These are phyloP conservation scores for Erythrobasidium hasegawianum DNA, from an alignment of 1,284 basidiomycete genomes.

Conservation along the genomic window DNA sequence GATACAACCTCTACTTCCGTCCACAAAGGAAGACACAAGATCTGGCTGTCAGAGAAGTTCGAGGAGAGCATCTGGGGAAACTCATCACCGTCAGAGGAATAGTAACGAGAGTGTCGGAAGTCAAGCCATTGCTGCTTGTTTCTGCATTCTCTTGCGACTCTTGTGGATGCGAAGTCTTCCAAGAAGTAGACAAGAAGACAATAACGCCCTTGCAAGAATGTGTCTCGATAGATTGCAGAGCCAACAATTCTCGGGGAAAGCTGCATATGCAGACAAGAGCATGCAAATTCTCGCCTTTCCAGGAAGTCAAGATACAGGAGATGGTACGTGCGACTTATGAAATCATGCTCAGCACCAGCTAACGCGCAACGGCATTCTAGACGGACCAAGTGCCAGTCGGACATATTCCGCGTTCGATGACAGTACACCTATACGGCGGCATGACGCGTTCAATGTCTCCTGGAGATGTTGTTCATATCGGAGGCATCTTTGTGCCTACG, in stretches of 20 bases:
- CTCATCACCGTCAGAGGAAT: conserved; percentile 96
- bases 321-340: conserved; percentile 61
- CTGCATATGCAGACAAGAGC: conserved; percentile 97
- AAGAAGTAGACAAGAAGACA: conserved; percentile 89
- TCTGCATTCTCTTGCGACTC: conserved; percentile 99
- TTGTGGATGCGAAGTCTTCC: conserved; percentile 97
- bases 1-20: conserved; percentile 94
- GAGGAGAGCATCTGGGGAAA: conserved; percentile 77
- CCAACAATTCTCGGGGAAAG: conserved; percentile 83
- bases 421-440: conserved; percentile 84
- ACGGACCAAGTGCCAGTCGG: conserved; percentile 99
- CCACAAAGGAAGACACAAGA: conserved; percentile 63
- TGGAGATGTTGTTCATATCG: conserved; percentile 89
- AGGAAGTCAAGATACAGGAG: conserved; percentile 98
- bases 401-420: conserved; percentile 98
- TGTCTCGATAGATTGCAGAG: conserved; percentile 73
- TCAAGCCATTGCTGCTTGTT: conserved; percentile 93
- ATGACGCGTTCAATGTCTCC: conserved; percentile 89
- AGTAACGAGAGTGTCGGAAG: conserved; percentile 96
- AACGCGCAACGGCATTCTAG: conserved; percentile 50
- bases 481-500: conserved; percentile 82
- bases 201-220: conserved; percentile 87
- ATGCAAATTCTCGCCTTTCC: conserved; percentile 95
- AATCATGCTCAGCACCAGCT: not conserved
- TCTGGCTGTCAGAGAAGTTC: conserved; percentile 87